Conservation (phyloP, 495 filamentous ascomycete genomes). For the Penicillium arizonense region DNA sequence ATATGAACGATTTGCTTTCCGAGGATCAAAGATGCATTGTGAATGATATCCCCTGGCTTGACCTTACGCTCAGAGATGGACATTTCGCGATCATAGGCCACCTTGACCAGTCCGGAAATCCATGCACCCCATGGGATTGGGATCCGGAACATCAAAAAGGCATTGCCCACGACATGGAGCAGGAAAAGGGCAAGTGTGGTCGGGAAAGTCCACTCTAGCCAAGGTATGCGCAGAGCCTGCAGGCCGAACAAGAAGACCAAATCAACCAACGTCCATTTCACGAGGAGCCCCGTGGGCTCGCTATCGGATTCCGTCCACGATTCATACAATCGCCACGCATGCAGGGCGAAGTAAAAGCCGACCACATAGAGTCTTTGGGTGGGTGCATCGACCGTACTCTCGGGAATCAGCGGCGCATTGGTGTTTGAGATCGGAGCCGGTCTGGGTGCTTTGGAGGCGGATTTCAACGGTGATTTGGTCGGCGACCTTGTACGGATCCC, state of each 20-base stretch:
- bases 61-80: constrained; percentile 87
- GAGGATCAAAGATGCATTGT: constrained; percentile 88
- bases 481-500: constrained; percentile 6
- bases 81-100: constrained; percentile 85
- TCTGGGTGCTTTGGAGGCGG: constrained; percentile 22
- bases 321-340: constrained; percentile 82
- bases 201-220: constrained; percentile 83
- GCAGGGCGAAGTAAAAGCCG: constrained; percentile 68
- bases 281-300: constrained; percentile 79
- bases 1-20: constrained; percentile 97
- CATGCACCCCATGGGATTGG: constrained; percentile 67
- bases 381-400: constrained; percentile 76
- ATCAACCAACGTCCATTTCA: constrained; percentile 91
- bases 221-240: constrained; percentile 84
- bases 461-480: constrained; percentile 19
- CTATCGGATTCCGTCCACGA: constrained; percentile 75
- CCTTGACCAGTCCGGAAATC: constrained; percentile 64
- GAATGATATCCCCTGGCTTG: constrained; percentile 77
- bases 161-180: constrained; percentile 67
- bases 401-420: constrained; percentile 66
- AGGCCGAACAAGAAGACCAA: constrained; percentile 79
- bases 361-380: constrained; percentile 82
- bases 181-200: constrained; percentile 66
- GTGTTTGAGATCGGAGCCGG: constrained; percentile 22
- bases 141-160: constrained; percentile 88